Evolutionary conservation across 2,329 filamentous ascomycete genomes (phyloP).

Genomic region (Mycosphaerella sp.): DNA sequence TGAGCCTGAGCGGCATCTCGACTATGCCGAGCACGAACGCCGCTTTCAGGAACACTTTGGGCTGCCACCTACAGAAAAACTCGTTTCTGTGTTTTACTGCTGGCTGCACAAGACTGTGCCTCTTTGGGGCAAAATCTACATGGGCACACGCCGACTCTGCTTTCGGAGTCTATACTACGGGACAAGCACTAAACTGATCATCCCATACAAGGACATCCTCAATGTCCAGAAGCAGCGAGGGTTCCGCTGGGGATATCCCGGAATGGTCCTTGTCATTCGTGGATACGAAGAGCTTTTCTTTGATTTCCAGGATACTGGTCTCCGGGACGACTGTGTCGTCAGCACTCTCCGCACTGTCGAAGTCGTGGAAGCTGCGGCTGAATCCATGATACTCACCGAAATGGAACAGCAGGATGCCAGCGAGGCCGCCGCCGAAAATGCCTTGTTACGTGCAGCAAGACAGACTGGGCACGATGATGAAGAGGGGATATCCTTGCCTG

Average conservation of each 20-base stretch:
- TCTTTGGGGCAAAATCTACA: constrained; percentile 93
- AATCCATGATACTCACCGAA: constrained; percentile 60
- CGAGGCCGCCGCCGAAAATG: constrained; percentile 68
- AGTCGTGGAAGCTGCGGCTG: constrained; percentile 60
- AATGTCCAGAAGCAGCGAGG: constrained; percentile 93
- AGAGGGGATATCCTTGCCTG: constrained; percentile 30
- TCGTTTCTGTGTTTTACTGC: constrained; percentile 88
- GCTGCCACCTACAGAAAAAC: constrained; percentile 71
- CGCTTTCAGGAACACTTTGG: constrained; percentile 88
- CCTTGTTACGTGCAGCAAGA: constrained; percentile 70
- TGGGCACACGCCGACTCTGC: constrained; percentile 80
- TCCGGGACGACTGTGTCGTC: constrained; percentile 81
- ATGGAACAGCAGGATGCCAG: constrained; percentile 66
- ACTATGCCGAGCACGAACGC: constrained; percentile 49
- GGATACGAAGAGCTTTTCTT: constrained; percentile 97
- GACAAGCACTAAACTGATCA: constrained; percentile 82
- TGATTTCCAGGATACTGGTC: constrained; percentile 71
- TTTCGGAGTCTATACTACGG: constrained; percentile 87
- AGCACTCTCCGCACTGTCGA: constrained; percentile 74
- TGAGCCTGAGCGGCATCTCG: constrained; percentile 51
- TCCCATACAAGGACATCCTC: constrained; percentile 85
- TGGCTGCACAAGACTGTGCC: constrained; percentile 84
- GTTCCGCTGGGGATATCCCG: constrained; percentile 84
- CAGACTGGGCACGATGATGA: constrained; percentile 37
- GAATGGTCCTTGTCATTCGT: constrained; percentile 83